Evolutionary conservation across 225 moss, liverwort and hornwort genomes (phyloP), one percentile per base, ranked within the genome.

Genomic region (Bryoerythrophyllum caledonicum): DNA sequence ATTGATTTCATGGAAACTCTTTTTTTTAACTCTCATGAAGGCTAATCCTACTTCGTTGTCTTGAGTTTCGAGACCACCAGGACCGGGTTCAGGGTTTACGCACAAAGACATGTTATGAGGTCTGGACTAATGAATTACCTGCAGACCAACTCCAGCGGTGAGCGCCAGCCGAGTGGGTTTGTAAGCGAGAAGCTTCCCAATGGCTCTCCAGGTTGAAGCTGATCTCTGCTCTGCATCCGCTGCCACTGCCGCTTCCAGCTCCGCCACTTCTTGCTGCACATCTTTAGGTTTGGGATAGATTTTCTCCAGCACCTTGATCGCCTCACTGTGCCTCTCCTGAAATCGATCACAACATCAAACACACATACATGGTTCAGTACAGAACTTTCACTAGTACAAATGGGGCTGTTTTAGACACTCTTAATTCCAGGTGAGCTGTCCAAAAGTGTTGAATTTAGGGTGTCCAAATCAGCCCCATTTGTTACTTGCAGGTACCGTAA

Each of bases 131-230:
- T 15, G 4, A 44, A 44, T 40, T 48, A 94, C 96, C 92, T 94
- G 96, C 65, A 96, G 84, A 28, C 92, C 96, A 40, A 94, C 92
- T 62, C 96, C 96, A 35, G 92, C 91, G 63, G 86, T 79, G 61
- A 96, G 94, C 35, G 96, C 94, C 48, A 96, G 66, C 52, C 88
- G 83, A 28, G 91, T 86, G 34, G 92, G 92, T 65, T 91, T 91
- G 21, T 80, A 87, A n/a, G 78, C 68, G 12, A 92, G 63, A 8
- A 88, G 65, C 23, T 88, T 79, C 34, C 63, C 60, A 49, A 88
- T 82, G 58, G 79, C 79, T 44, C 52, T 69, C 24, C 67, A 11
- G 9, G 74, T 49, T 59, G 80, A 79, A 28, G 41, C 72, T 10
- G 80, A 44, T 16, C 54, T 66, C 60, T 79, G 69, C 30, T 73